Evolutionary conservation across 2,329 filamentous ascomycete genomes (phyloP), one percentile per base, ranked within the genome.

Genomic region (Colletotrichum karsti): DNA sequence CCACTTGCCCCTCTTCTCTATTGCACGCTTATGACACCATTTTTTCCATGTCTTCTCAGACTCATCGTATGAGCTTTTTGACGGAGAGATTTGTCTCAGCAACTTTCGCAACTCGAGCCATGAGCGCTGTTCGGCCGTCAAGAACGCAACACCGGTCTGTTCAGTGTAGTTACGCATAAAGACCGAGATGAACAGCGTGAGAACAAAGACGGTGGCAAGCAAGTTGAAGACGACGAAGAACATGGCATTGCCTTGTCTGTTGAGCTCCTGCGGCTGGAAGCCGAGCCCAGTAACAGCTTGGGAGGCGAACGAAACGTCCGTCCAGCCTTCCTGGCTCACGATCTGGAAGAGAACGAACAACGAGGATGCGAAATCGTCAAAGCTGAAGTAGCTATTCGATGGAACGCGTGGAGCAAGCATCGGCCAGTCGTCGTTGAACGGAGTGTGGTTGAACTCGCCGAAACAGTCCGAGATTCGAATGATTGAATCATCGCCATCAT

Each of bases 111-210:
- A 81, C 78, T 99, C 96, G 13, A 99, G 88, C 96, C 96, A 99
- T 0, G 95, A 97, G 73, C 96, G 91, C 78, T 99, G 96, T 74
- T 99, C 96, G 1, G 95, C 92, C 1, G 96, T 99, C 74, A 99
- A 83, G 77, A 95, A 99, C 3, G 96, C 96, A 46, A 99, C 96
- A 2, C 96, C 96, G 0, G 96, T 99, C 80, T 98, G 95, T 80
- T 99, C 96, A 0, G 96, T 99, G 80, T 99, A 99, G 78, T 98
- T 99, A 69, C 96, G 93, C 96, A 99, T 99, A 79, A 99, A 99
- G 69, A 99, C 96, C 63, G 96, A 98, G 53, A 99, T 97, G 79
- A 99, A 99, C 76, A 99, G 84, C 1, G 96, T 99, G 76, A 99
- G 86, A 69, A 99, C 92, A 81, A 99, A 99, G 71, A 99, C 95